These are phyloP conservation scores for Populus deltoides DNA, from an alignment of 345 rosid species.

Conservation along the genomic window DNA sequence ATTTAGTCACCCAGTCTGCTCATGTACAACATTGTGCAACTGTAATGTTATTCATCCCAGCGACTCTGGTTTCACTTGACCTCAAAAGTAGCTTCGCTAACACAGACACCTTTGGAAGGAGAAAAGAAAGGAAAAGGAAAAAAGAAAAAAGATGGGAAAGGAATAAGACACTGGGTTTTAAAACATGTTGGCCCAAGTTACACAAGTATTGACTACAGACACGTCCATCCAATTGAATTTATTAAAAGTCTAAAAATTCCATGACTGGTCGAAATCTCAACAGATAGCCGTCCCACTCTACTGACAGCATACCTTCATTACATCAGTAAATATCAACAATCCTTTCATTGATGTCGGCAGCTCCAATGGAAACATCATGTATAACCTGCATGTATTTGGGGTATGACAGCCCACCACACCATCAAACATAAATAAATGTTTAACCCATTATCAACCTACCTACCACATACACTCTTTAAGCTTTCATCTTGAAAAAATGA, in stretches of 20 bases:
- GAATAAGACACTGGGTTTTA: constrained; percentile 6
- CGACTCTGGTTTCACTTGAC: constrained; percentile 27
- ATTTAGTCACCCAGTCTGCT: constrained; percentile 32
- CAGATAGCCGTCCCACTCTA: constrained; percentile 23
- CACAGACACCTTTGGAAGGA: constrained; percentile 19
- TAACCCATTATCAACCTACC: constrained; percentile 23
- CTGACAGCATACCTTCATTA: constrained; percentile 47
- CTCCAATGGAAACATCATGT: constrained; percentile 40
- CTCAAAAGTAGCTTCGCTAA: constrained; percentile 27
- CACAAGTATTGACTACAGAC: neutral
- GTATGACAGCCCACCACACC: constrained; percentile 42
- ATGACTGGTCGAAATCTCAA: constrained; percentile 12
- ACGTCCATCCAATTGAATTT: constrained; percentile 9
- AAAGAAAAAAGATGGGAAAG: neutral
- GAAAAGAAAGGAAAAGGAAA: neutral
- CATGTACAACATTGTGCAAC: constrained; percentile 28
- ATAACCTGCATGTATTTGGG: constrained; percentile 50
- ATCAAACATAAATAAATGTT: constrained; percentile 29
- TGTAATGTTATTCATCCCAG: constrained; percentile 13
- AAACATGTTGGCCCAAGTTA: neutral
- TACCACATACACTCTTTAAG: constrained; percentile 6
- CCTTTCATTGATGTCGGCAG: constrained; percentile 37
- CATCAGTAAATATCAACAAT: constrained; percentile 38
- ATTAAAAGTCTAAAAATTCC: constrained; percentile 15
- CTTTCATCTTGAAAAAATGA: constrained; percentile 7